These are phyloP conservation scores for Besnoitia besnoiti DNA, from an alignment of 169 alveolate species.

Conservation along the genomic window DNA sequence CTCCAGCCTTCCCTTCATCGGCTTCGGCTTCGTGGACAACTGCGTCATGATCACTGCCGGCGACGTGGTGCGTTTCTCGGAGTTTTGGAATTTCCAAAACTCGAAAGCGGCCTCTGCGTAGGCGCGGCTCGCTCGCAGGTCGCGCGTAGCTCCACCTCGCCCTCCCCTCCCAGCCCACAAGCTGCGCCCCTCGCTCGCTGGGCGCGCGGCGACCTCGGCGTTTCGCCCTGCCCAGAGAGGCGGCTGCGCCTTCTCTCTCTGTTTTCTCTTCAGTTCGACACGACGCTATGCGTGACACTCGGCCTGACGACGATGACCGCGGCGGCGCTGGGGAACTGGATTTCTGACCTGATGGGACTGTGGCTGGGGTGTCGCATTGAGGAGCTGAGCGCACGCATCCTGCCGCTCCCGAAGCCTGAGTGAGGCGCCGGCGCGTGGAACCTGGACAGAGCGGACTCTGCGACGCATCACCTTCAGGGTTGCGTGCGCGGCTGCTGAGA, in stretches of 20 bases:
- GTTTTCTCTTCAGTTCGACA: conserved; percentile 62
- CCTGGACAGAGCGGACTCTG: not conserved
- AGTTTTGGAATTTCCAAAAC: not conserved
- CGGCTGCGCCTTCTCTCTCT: not conserved
- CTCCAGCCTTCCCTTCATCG: conserved; percentile 69
- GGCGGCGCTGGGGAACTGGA: conserved; percentile 75
- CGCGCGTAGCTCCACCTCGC: too few relatives aligned
- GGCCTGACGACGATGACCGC: conserved; percentile 80
- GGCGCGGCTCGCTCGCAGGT: too few relatives aligned
- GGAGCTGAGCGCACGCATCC: not conserved
- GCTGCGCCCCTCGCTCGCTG: too few relatives aligned
- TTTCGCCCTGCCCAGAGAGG: too few relatives aligned
- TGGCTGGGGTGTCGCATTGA: conserved; percentile 42
- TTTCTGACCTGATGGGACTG: conserved; percentile 27
- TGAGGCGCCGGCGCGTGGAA: not conserved
- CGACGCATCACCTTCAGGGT: too few relatives aligned
- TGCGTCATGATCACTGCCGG: conserved; percentile 76
- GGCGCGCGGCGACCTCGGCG: too few relatives aligned
- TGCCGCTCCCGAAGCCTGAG: conserved; percentile 5
- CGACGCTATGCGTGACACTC: conserved; percentile 71
- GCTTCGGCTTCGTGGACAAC: conserved; percentile 79
- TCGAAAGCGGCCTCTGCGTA: not conserved
- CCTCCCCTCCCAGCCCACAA: too few relatives aligned
- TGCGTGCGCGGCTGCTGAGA: too few relatives aligned
- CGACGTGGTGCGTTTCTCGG: conserved; percentile 54